phyloP scores from a whole-genome alignment of 2,329 filamentous ascomycete genomes.

The Colletotrichum tofieldiae region DNA sequence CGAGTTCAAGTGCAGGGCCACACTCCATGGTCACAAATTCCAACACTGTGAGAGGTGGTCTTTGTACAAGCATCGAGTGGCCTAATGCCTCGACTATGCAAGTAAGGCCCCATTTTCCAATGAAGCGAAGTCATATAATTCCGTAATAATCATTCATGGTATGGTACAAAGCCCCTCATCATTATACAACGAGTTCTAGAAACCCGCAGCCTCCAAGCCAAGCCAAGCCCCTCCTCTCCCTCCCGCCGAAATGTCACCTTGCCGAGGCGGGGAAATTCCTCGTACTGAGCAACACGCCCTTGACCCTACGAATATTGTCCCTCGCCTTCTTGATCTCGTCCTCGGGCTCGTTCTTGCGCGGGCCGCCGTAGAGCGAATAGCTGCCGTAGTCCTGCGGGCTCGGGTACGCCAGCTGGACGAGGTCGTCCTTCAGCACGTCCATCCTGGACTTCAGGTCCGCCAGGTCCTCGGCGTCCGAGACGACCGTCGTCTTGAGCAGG shows the following conservation, averaged over 20 bases:
- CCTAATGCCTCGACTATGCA: too few relatives aligned
- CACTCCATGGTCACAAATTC: neutral
- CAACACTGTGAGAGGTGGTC: neutral
- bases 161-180: neutral
- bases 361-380: constrained; percentile 61
- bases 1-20: neutral
- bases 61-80: neutral
- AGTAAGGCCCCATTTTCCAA: neutral
- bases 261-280: constrained; percentile 77
- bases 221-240: too few relatives aligned
- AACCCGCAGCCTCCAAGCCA: neutral
- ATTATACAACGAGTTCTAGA: neutral
- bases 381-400: constrained; percentile 57
- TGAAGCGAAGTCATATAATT: neutral
- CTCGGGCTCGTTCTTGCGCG: constrained; percentile 67
- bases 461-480: constrained; percentile 63
- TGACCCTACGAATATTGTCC: constrained; percentile 83
- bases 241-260: constrained; percentile 41
- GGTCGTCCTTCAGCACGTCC: constrained; percentile 75
- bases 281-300: constrained; percentile 83
- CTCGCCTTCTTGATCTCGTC: constrained; percentile 83
- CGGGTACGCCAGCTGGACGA: constrained; percentile 73
- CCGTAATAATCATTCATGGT: constrained; percentile 3
- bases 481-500: constrained; percentile 60
- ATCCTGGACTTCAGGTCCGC: constrained; percentile 68